Evolutionary conservation across 2,329 filamentous ascomycete genomes (phyloP), one percentile per base, ranked within the genome.

Genomic region (Ramularia endophylla): DNA sequence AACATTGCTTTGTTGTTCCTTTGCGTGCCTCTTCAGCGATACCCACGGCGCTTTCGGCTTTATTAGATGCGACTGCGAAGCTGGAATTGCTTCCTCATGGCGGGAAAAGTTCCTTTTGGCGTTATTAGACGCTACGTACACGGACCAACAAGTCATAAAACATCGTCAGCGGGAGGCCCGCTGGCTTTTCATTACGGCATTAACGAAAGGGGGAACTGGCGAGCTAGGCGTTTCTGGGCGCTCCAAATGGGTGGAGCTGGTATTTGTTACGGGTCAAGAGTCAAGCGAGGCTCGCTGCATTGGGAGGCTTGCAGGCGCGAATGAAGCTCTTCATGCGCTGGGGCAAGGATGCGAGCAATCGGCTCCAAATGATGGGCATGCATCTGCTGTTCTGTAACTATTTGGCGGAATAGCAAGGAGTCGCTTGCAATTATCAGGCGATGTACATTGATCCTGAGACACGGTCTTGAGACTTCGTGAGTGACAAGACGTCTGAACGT

Each of bases 61-160:
- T 56, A 47, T 51, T 44, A 53, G 52, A 57, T 50, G 53, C 38
- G 41, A 36, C 28, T 33, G 34, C 27, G 25, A 28, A 35, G 29
- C 40, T 35, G 33, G 43, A 27, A 36, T 25, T 20, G 41, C 37
- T 36, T 44, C 27, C 34, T 31, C 18, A 44, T 38, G 34, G 47
- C 35, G 35, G 44, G 43, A 47, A 49, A 38, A 38, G 36, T 38
- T 38, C 28, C 27, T 34, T 46, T 32, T 27, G 41, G 46, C 51
- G 44, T 51, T 47, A 42, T 48, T 37, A 53, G 44, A 51, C 46
- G 51, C 48, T 47, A 51, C 36, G 39, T 44, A 48, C 44, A 49
- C 44, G 46, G 32, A 22, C 40, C 30, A 46, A 40, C 38, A 11
- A 25, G 22, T 35, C 35, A 48, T 25, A 20, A 43, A 27, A 28